Conservation (phyloP, 2,329 filamentous ascomycete genomes). For the Penicillium sp. region DNA sequence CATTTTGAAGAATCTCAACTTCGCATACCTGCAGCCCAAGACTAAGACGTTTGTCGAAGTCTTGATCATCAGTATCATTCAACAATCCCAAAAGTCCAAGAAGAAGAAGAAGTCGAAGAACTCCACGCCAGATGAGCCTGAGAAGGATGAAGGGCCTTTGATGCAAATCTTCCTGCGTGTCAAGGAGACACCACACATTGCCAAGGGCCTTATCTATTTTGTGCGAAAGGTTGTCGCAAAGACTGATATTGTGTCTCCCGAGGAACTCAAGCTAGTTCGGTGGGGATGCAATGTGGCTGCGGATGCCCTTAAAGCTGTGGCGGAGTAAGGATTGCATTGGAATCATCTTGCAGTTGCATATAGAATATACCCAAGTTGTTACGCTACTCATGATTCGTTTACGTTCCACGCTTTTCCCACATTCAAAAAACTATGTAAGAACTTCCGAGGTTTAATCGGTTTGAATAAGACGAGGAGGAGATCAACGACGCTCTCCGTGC, state of each 20-base stretch:
- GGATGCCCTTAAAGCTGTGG: conserved; percentile 42
- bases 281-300: conserved; percentile 46
- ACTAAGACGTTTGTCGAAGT: conserved; percentile 78
- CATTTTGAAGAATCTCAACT: conserved; percentile 65
- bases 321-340: conserved; percentile 17
- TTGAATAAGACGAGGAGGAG: too few species aligned
- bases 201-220: conserved; percentile 75
- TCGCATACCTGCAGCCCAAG: conserved; percentile 73
- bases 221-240: conserved; percentile 71
- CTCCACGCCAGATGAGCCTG: conserved; percentile 28
- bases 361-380: conserved; percentile 8
- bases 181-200: conserved; percentile 65
- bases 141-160: conserved; percentile 57
- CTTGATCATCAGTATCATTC: conserved; percentile 72
- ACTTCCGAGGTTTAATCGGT: too few species aligned
- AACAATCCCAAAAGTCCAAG: conserved; percentile 58
- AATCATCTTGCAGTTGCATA: conserved; percentile 6
- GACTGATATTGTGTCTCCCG: conserved; percentile 56
- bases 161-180: conserved; percentile 66
- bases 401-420: background rate
- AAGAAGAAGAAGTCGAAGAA: conserved; percentile 26
- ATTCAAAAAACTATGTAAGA: background rate
- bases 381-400: background rate
- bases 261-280: conserved; percentile 54
- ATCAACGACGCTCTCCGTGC: too few species aligned